phyloP scores from a whole-genome alignment of 148 eudicot species.

The Selenicereus undatus region DNA sequence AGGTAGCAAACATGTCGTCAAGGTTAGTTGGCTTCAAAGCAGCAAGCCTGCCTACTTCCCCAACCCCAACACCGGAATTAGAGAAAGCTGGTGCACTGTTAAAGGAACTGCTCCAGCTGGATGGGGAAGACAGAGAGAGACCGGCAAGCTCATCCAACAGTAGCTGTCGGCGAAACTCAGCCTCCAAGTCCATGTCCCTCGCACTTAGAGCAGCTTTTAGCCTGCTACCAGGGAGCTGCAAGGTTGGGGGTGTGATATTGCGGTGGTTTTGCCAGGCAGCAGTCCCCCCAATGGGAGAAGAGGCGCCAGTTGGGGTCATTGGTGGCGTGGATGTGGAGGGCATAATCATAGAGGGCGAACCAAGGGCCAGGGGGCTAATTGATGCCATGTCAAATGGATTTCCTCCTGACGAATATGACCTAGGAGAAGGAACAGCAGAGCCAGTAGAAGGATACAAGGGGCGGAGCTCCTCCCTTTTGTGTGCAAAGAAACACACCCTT shows the following conservation, averaged over 20 bases:
- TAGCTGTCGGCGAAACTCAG: constrained; percentile 51
- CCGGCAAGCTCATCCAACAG: constrained; percentile 54
- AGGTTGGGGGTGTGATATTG: constrained; percentile 49
- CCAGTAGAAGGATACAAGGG: constrained; percentile 90
- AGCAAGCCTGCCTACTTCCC: constrained; percentile 11
- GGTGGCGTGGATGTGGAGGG: constrained; percentile 59
- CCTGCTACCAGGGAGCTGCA: constrained; percentile 71
- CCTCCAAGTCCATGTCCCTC: constrained; percentile 52
- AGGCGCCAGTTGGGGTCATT: constrained; percentile 51
- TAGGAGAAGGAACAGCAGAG: constrained; percentile 83
- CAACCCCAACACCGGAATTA: constrained; percentile 18
- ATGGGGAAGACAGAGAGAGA: constrained; percentile 53
- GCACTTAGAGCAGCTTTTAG: constrained; percentile 50
- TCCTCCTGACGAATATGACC: constrained; percentile 45
- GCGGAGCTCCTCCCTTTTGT: constrained; percentile 75
- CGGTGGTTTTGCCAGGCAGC: constrained; percentile 55
- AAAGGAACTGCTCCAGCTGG: constrained; percentile 37
- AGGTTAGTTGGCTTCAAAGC: constrained; percentile 49
- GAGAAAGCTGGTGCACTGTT: constrained; percentile 25
- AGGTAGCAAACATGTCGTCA: neutral
- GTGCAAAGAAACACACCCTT: constrained; percentile 93
- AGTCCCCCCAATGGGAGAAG: constrained; percentile 60
- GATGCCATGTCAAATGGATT: constrained; percentile 49
- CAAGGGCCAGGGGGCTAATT: constrained; percentile 56
- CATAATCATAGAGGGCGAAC: constrained; percentile 59